Conservation (phyloP, 176 grass and related monocot genomes). For the Juncus inflexus region DNA sequence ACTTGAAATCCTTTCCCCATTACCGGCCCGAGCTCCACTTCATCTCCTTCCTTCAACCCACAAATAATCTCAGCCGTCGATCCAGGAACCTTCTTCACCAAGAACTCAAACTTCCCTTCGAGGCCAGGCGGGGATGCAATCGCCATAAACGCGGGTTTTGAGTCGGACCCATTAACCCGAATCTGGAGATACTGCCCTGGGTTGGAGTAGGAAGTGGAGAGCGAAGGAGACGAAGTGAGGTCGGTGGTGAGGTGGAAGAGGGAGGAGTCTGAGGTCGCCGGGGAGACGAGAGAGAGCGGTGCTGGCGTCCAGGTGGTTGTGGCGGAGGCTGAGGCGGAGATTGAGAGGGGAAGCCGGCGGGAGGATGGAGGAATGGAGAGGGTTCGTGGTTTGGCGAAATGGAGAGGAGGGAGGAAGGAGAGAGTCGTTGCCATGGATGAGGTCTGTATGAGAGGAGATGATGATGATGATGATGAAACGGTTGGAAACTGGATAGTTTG, state of each 20-base stretch:
- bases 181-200: constrained; percentile 84
- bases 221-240: constrained; percentile 38
- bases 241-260: constrained; percentile 72
- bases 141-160: constrained; percentile 64
- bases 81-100: constrained; percentile 58
- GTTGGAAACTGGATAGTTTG: no score
- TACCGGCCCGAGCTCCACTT: constrained; percentile 43
- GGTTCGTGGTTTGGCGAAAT: background rate
- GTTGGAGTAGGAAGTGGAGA: constrained; percentile 51
- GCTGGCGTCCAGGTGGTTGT: constrained; percentile 55
- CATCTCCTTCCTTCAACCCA: constrained; percentile 44
- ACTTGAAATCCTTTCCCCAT: constrained; percentile 56
- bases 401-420: background rate
- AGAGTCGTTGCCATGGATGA: background rate
- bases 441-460: constrained; percentile 1
- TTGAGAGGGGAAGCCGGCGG: constrained; percentile 30
- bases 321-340: constrained; percentile 24
- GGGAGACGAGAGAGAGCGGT: constrained; percentile 42
- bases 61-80: constrained; percentile 54
- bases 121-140: constrained; percentile 49
- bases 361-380: constrained; percentile 11
- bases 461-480: no score
- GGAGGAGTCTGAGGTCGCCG: constrained; percentile 62
- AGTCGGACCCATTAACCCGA: constrained; percentile 28
- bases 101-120: constrained; percentile 49